Base-by-base conservation (phyloP, 345 rosid genomes). In the Eucalyptus fibrosa region DNA sequence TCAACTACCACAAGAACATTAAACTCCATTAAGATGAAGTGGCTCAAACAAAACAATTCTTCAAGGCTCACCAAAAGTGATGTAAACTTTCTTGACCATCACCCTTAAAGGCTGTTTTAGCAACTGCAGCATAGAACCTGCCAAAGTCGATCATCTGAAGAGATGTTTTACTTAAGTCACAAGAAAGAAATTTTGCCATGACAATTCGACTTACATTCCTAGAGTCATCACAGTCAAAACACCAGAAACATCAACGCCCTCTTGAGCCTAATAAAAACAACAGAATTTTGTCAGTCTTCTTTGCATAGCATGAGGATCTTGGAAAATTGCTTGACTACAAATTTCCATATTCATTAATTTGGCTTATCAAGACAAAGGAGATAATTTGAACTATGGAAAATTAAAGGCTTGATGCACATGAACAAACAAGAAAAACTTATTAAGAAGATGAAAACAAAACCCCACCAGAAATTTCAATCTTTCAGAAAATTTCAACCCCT, bases 81-180 rank as follows among this genome's bases (percentile, higher is more conserved):
- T 96, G 99, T 96, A 97, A 92, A 88, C 99, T 97, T 92, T 94
- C 96, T 91, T 97, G 99, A 89, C 98, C 91, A 80, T 96, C 98
- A 88, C 99, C 98, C 95, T 96, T 97, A 91, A 97, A 97, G 89
- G 99, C 97, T 87, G 99, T 97, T 93, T 92, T 95, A 60, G 98
- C 99, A 92, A 94, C 90, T 89, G 98, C 98, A 88, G 99, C 97
- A 89, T 95, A 97, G 93, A 96, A 97, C 98, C 99, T 97, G 96
- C 88, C 88, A 86, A 91, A 77, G 90, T 65, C 86, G 86, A 90
- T 89, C 59, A 90, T 86, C 34, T 53, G 62, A 42, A 24, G 62
- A 77, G 47, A 77, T 77, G 83, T 77, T 77, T 77, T 23, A 37
- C 47, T 77, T 3, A 21, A 77, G 47, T 77, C 15, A 40, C 72